Percentiles rank a stretch among this genome's conserved stretches.
phyloP scores from a whole-genome alignment of 202 grass and related monocot species.

The Zizania palustris region DNA sequence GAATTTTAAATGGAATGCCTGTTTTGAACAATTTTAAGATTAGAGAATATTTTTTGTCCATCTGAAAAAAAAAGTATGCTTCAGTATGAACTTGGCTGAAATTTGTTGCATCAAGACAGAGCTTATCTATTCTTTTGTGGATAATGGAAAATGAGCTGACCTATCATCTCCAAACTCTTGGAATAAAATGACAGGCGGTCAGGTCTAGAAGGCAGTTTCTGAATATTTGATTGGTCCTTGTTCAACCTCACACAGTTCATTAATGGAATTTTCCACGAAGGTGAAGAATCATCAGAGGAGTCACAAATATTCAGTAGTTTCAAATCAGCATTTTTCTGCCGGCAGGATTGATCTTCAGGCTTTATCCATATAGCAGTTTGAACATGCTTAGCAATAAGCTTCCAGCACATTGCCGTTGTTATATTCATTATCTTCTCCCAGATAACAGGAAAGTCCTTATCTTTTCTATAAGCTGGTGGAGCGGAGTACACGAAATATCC shows the following conservation, averaged over 20 bases:
- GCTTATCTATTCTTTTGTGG: neutral
- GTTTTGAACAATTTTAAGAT: slow-evolving; percentile 7
- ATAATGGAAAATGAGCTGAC: slow-evolving; percentile 50
- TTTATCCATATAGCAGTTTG: slow-evolving; percentile 97
- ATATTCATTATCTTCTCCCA: slow-evolving; percentile 71
- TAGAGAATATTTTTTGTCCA: neutral
- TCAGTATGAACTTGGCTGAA: slow-evolving; percentile 24
- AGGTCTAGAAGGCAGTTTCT: slow-evolving; percentile 66
- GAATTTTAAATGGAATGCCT: neutral
- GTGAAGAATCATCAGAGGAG: slow-evolving; percentile 42
- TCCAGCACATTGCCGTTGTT: slow-evolving; percentile 91
- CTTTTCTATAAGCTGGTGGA: slow-evolving; percentile 94
- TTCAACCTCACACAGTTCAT: slow-evolving; percentile 73
- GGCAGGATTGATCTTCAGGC: slow-evolving; percentile 66
- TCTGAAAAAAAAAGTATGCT: neutral
- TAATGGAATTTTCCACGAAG: slow-evolving; percentile 73
- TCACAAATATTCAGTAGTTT: slow-evolving; percentile 70
- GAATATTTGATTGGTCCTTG: slow-evolving; percentile 49
- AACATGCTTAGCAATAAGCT: slow-evolving; percentile 81
- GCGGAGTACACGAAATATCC: slow-evolving; percentile 97
- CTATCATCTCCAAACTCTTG: slow-evolving; percentile 76
- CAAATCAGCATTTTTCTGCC: slow-evolving; percentile 63
- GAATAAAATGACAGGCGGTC: slow-evolving; percentile 75
- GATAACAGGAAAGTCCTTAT: slow-evolving; percentile 45
- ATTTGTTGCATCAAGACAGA: slow-evolving; percentile 25